Base-by-base conservation (phyloP, 306 rosid species). In the Dalbergia cultrata region DNA sequence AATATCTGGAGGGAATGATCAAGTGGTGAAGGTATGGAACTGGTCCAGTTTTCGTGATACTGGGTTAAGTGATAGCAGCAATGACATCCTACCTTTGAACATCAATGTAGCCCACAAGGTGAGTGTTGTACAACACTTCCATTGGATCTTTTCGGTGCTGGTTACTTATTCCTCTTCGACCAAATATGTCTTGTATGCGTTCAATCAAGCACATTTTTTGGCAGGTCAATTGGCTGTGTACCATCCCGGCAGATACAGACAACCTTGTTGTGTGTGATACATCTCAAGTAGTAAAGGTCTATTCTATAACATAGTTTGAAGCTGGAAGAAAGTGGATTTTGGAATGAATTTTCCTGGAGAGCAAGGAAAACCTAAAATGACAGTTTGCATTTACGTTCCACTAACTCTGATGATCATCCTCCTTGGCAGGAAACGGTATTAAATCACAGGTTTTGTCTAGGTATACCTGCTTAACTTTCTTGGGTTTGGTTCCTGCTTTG, bases 191-290 rank as follows among this genome's bases (percentile, higher is more conserved):
- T 60, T 7, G 34, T 19, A 13, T 72, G 57, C 41, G 19, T 78
- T 87, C 67, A 70, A 69, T 39, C 52, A 54, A 67, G 44, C 43
- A 59, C 53, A 82, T 80, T 7, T 57, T 63, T 80, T 65, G 78
- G 79, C 97, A 95, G 99, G 98, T 93, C 67, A 95, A 93, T 85
- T 89, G 97, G 92, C 87, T 93, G 16, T 95, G 98, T 79, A 91
- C 94, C 58, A 87, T 91, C 85, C 83, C 91, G 45, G 82, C 90
- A 74, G 98, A 89, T 76, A 74, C 89, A 2, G 97, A 93, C 85
- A 95, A 93, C 88, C 96, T 95, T 22, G 79, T 91, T 33, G 94
- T 93, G 39, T 95, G 98, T 63, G 99, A 95, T 77, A 93, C 98
- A 49, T 86, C 96, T 7, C 90, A 95, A 87, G 89, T 85, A 37